Conservation (phyloP, 495 filamentous ascomycete genomes). For the Aspergillus olivimuriae region DNA sequence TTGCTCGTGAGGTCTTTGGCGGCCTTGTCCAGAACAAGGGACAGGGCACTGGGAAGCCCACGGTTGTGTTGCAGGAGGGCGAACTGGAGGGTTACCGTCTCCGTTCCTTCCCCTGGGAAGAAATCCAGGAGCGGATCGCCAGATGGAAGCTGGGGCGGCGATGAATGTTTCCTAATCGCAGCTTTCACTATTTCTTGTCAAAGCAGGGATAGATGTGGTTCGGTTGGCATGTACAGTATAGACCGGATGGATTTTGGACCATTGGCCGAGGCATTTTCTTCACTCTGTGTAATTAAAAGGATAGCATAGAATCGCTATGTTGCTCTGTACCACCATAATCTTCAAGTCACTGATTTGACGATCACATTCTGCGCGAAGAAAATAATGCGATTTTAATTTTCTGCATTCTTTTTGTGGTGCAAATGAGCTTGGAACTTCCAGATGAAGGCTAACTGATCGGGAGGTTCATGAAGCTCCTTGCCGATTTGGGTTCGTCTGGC, state of each 20-base stretch:
- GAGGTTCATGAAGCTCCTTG: constrained; percentile 32
- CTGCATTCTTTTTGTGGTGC: too few species aligned
- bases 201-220: too few species aligned
- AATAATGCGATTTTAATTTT: background rate
- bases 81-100: constrained; percentile 38
- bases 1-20: constrained; percentile 73
- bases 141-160: constrained; percentile 76
- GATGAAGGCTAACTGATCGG: background rate
- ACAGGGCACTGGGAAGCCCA: constrained; percentile 80
- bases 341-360: too few species aligned
- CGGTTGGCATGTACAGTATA: constrained; percentile 5
- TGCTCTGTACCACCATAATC: too few species aligned
- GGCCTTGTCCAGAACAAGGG: constrained; percentile 73
- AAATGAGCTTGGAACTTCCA: too few species aligned
- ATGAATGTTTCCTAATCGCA: constrained; percentile 33
- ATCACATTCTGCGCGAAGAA: too few species aligned
- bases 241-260: constrained; percentile 2
- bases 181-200: too few species aligned
- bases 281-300: constrained; percentile 16
- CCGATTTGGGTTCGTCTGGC: constrained; percentile 29
- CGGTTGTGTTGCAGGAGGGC: constrained; percentile 84
- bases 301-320: constrained; percentile 6
- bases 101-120: constrained; percentile 66
- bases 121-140: constrained; percentile 79
- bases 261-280: constrained; percentile 5